phyloP scores from a whole-genome alignment of 208 protist species.

The Porcisia hertigi region DNA sequence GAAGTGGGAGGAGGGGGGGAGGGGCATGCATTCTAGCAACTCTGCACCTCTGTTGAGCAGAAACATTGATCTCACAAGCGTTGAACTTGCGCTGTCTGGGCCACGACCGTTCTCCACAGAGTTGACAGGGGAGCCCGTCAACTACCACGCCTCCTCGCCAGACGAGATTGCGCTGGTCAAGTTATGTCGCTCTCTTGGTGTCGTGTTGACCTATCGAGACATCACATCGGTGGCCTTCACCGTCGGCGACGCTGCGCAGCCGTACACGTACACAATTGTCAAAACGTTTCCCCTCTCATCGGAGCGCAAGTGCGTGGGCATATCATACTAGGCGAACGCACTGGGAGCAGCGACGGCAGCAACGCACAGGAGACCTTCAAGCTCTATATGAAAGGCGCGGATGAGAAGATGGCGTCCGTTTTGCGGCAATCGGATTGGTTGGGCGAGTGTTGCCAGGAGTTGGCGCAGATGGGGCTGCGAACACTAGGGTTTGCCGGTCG shows the following conservation, averaged over 20 bases:
- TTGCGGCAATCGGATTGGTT: conserved; percentile 93
- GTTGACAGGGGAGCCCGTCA: conserved; percentile 32
- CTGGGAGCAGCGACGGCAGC: neutral
- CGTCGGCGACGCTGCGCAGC: conserved; percentile 27
- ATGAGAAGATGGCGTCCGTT: conserved; percentile 93
- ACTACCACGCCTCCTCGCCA: conserved; percentile 93
- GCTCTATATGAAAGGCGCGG: conserved; percentile 98
- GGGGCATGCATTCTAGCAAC: neutral
- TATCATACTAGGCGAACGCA: conserved; percentile 89
- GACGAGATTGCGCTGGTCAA: conserved; percentile 97
- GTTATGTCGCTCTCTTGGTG: conserved; percentile 87
- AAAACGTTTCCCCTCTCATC: conserved; percentile 98
- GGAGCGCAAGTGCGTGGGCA: conserved; percentile 98
- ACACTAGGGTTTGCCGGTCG: conserved; percentile 94
- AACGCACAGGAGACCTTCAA: conserved; percentile 14
- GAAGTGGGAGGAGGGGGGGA: too few relatives aligned
- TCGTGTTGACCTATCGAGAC: conserved; percentile 62
- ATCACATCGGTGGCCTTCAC: conserved; percentile 55
- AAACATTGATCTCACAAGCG: neutral
- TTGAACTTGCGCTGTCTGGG: neutral
- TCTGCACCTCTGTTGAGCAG: neutral
- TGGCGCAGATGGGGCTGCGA: conserved; percentile 96
- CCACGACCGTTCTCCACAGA: conserved; percentile 40
- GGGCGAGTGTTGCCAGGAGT: conserved; percentile 96
- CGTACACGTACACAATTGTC: conserved; percentile 91